Evolutionary conservation across 2,329 filamentous ascomycete genomes (phyloP).

Genomic region (Colletotrichum spaethianum): DNA sequence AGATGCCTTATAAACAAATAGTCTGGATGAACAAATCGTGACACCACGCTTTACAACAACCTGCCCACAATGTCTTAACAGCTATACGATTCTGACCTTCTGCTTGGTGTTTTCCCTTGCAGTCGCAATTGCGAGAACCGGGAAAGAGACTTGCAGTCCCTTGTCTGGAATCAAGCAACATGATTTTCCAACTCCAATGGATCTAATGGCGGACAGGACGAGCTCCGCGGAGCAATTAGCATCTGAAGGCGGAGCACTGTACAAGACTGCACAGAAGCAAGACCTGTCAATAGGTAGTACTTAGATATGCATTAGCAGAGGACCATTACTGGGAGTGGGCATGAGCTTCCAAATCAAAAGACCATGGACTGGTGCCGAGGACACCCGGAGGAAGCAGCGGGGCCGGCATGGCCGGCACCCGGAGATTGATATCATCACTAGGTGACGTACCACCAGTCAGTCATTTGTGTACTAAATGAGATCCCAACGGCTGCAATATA

Average conservation of each 20-base stretch:
- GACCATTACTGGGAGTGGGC: background rate
- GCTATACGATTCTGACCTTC: too few relatives aligned
- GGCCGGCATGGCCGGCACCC: background rate
- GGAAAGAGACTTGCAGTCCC: too few relatives aligned
- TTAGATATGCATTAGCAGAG: background rate
- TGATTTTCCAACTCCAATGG: background rate
- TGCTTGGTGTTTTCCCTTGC: too few relatives aligned
- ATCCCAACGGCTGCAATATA: background rate
- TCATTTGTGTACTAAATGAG: background rate
- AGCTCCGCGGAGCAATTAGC: background rate
- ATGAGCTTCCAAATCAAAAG: background rate
- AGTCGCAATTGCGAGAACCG: too few relatives aligned
- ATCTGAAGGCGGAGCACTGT: background rate
- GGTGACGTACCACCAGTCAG: background rate
- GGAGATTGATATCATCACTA: background rate
- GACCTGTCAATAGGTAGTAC: too few relatives aligned
- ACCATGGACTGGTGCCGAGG: background rate
- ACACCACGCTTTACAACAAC: too few relatives aligned
- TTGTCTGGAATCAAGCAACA: too few relatives aligned
- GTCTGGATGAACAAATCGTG: too few relatives aligned
- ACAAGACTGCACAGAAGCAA: background rate
- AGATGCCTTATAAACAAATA: too few relatives aligned
- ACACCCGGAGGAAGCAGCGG: background rate
- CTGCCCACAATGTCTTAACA: too few relatives aligned
- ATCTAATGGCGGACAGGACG: too few relatives aligned